phyloP scores from a whole-genome alignment of 805 yeast genomes.

The Metschnikowia sp. region DNA sequence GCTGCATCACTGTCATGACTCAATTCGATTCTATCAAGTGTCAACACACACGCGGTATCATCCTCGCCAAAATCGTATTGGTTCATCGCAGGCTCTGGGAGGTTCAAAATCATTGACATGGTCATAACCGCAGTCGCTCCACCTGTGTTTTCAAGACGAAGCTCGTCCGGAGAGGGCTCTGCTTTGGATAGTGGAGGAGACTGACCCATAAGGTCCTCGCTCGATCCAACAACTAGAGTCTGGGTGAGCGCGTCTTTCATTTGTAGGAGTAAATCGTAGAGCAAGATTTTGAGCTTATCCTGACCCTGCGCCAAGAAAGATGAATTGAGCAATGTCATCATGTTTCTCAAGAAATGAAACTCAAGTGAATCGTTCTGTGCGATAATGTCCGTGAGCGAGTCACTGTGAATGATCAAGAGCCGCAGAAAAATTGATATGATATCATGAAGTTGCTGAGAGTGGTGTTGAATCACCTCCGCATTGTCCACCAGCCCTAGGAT shows the following conservation, averaged over 20 bases:
- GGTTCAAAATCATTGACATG: constrained; percentile 22
- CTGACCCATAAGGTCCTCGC: constrained; percentile 9
- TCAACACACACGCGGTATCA: constrained; percentile 7
- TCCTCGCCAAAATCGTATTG: constrained; percentile 18
- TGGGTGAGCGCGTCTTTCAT: constrained; percentile 41
- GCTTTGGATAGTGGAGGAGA: neutral
- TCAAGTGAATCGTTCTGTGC: constrained; percentile 41
- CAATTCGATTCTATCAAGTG: constrained; percentile 32
- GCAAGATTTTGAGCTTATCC: constrained; percentile 50
- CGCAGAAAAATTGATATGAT: constrained; percentile 49
- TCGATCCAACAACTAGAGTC: constrained; percentile 2
- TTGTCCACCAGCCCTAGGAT: constrained; percentile 19
- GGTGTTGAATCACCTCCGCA: constrained; percentile 2
- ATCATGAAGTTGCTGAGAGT: constrained; percentile 14
- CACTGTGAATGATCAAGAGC: constrained; percentile 57
- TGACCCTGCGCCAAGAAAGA: constrained; percentile 33
- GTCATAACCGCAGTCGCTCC: constrained; percentile 4
- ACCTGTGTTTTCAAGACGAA: neutral
- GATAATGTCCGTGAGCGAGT: constrained; percentile 42
- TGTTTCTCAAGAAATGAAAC: constrained; percentile 45
- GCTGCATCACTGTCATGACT: constrained; percentile 31
- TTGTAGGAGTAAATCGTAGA: constrained; percentile 57
- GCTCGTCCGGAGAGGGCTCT: constrained; percentile 2
- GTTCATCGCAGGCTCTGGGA: constrained; percentile 29
- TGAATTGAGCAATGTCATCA: constrained; percentile 46